phyloP scores from a whole-genome alignment of 345 rosid species.

The Euphorbia peplus region DNA sequence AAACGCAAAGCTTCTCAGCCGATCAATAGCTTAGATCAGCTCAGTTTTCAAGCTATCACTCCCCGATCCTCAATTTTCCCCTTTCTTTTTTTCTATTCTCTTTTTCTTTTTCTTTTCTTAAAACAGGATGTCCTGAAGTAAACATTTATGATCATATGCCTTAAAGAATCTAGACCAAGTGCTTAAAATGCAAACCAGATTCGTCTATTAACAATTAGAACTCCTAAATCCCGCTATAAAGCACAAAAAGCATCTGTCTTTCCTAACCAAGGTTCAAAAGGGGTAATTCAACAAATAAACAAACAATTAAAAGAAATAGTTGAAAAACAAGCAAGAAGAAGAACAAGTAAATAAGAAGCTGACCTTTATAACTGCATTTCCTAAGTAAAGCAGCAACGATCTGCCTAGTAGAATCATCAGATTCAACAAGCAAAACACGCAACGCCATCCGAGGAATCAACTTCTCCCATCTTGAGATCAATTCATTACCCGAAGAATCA shows the following conservation, averaged over 20 bases:
- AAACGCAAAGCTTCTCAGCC: too few species aligned
- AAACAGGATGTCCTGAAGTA: too few species aligned
- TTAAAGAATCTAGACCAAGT: too few species aligned
- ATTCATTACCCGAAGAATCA: slow-evolving; percentile 21
- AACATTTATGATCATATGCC: too few species aligned
- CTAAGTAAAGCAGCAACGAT: slow-evolving; percentile 77
- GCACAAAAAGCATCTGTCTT: not conserved
- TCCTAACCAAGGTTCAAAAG: not conserved
- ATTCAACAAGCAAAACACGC: slow-evolving; percentile 80
- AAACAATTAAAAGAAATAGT: not conserved
- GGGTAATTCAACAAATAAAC: not conserved
- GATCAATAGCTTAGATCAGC: too few species aligned
- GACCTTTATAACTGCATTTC: slow-evolving; percentile 86
- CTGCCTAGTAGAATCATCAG: slow-evolving; percentile 94
- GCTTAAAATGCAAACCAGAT: too few species aligned
- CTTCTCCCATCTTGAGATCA: slow-evolving; percentile 56
- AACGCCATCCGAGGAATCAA: slow-evolving; percentile 63
- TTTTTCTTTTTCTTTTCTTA: too few species aligned
- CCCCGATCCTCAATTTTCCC: not conserved
- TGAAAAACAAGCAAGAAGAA: not conserved
- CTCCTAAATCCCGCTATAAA: not conserved
- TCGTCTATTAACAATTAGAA: too few species aligned
- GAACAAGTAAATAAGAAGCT: slow-evolving; percentile 9
- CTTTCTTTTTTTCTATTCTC: too few species aligned
- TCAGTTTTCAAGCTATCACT: too few species aligned